These are phyloP conservation scores for Paecilomyces sp. DNA, from an alignment of 2,329 filamentous ascomycete genomes.

Conservation along the genomic window DNA sequence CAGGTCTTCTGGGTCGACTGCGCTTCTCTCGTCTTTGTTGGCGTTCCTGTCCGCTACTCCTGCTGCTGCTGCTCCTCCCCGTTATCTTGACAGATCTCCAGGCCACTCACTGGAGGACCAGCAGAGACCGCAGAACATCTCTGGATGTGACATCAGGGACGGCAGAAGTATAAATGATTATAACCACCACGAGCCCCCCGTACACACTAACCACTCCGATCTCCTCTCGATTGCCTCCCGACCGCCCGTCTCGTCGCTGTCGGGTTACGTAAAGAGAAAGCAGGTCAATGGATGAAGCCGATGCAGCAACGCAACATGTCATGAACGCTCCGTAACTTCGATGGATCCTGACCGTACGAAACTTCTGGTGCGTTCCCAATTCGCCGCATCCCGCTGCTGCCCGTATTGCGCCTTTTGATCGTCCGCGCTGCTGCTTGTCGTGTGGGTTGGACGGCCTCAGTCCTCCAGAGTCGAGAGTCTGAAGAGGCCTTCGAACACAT, in stretches of 20 bases:
- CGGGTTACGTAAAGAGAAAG: constrained; percentile 38
- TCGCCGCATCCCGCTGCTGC: neutral
- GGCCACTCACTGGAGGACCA: too few relatives aligned
- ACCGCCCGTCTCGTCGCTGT: constrained; percentile 17
- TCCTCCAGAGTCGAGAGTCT: neutral
- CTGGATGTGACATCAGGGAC: neutral
- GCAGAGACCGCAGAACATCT: too few relatives aligned
- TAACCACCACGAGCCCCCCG: neutral
- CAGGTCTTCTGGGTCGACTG: neutral
- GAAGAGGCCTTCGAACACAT: neutral
- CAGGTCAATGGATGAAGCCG: constrained; percentile 6
- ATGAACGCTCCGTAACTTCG: constrained; percentile 2
- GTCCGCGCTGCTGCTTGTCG: neutral
- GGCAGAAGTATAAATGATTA: neutral
- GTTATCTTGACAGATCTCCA: too few relatives aligned
- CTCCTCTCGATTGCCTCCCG: neutral
- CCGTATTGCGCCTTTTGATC: neutral
- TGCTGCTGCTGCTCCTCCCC: neutral
- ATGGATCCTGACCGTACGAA: constrained; percentile 3
- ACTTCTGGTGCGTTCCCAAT: constrained; percentile 7
- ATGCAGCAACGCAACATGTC: neutral
- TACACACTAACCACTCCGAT: neutral
- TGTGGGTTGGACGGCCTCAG: neutral
- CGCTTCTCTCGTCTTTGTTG: neutral
- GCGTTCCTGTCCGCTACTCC: neutral